These are phyloP conservation scores for Solanum commersonii DNA, from an alignment of 257 asterid genomes.

Conservation along the genomic window DNA sequence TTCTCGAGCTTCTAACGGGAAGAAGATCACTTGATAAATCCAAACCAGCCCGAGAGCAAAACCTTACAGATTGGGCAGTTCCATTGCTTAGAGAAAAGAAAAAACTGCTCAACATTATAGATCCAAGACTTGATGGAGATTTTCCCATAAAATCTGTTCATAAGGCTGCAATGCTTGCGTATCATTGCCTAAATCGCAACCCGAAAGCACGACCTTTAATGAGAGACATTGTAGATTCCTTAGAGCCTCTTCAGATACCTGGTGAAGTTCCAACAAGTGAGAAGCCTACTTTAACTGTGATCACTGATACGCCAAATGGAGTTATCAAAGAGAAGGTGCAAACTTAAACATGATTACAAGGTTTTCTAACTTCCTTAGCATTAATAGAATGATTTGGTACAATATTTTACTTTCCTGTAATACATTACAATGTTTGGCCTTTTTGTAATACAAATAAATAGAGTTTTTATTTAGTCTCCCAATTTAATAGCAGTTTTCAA, in stretches of 20 bases:
- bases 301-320: constrained; percentile 20
- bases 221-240: constrained; percentile 81
- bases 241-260: constrained; percentile 75
- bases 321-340: not conserved
- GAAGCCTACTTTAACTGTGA: constrained; percentile 34
- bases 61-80: constrained; percentile 88
- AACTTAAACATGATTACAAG: not conserved
- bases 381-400: not conserved
- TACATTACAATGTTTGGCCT: not conserved
- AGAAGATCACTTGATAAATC: constrained; percentile 72
- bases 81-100: constrained; percentile 75
- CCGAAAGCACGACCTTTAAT: constrained; percentile 87
- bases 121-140: constrained; percentile 70
- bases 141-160: constrained; percentile 67
- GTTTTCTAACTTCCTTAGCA: not conserved
- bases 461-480: not conserved
- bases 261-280: constrained; percentile 14
- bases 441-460: not conserved
- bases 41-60: constrained; percentile 69
- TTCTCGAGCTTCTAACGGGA: constrained; percentile 79
- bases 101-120: constrained; percentile 61
- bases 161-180: constrained; percentile 85
- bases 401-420: not conserved
- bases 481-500: not conserved
- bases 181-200: constrained; percentile 74